These are phyloP conservation scores for Plenodomus tracheiphilus DNA, from an alignment of 2,329 filamentous ascomycete species.

Conservation along the genomic window DNA sequence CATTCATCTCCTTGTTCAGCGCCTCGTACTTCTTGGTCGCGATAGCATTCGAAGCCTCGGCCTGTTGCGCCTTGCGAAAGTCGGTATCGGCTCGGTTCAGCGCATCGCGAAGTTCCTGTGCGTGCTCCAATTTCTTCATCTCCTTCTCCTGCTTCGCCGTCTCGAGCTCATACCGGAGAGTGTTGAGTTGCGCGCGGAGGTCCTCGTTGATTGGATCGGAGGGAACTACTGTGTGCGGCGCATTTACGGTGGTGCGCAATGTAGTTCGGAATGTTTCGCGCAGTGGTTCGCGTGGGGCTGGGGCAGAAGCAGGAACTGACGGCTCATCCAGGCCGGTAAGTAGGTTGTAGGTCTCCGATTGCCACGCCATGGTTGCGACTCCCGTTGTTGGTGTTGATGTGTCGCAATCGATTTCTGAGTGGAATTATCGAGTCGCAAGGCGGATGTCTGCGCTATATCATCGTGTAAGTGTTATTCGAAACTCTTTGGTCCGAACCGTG, in stretches of 20 bases:
- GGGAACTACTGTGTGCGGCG: slow-evolving; percentile 41
- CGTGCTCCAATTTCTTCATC: slow-evolving; percentile 74
- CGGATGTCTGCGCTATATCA: not conserved
- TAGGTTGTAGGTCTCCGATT: slow-evolving; percentile 53
- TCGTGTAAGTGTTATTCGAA: not conserved
- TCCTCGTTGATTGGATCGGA: slow-evolving; percentile 66
- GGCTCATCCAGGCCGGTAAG: slow-evolving; percentile 49
- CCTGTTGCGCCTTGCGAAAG: slow-evolving; percentile 67
- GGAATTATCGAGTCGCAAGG: not conserved
- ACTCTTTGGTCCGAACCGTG: not conserved
- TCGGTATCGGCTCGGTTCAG: slow-evolving; percentile 84
- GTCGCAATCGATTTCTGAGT: not conserved
- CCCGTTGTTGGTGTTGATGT: slow-evolving; percentile 17
- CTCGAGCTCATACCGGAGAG: slow-evolving; percentile 83
- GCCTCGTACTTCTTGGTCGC: slow-evolving; percentile 59
- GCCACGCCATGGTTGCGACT: slow-evolving; percentile 25
- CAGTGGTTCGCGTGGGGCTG: slow-evolving; percentile 39
- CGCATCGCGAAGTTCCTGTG: slow-evolving; percentile 80
- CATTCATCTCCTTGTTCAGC: slow-evolving; percentile 58
- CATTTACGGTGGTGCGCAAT: slow-evolving; percentile 49
- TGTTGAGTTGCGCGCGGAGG: slow-evolving; percentile 85
- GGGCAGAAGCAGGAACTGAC: slow-evolving; percentile 34
- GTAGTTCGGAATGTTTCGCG: slow-evolving; percentile 47
- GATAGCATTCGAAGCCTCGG: slow-evolving; percentile 57
- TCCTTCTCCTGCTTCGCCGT: slow-evolving; percentile 88